A percentile compares a stretch with the other conserved stretches of the same genome.
Conservation (phyloP, 345 rosid genomes). For the Capsella bursapastoris region DNA sequence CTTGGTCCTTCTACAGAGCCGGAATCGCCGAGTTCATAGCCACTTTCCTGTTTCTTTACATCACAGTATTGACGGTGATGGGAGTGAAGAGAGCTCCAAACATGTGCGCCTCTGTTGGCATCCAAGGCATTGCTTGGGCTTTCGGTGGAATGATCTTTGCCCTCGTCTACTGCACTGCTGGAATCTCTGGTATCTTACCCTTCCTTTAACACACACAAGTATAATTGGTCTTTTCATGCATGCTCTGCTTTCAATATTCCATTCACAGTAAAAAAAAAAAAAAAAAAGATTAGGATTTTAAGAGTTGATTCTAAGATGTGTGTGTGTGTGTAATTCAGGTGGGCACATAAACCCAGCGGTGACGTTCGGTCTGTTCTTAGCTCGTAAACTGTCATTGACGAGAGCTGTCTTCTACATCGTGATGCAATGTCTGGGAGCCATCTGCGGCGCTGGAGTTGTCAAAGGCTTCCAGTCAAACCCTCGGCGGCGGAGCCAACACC, state of each 20-base stretch:
- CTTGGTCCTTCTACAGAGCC: conserved; percentile 54
- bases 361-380: conserved; percentile 49
- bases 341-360: conserved; percentile 57
- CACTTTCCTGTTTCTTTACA: conserved; percentile 45
- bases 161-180: conserved; percentile 57
- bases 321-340: conserved; percentile 24
- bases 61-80: conserved; percentile 51
- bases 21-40: conserved; percentile 51
- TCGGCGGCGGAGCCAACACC: conserved; percentile 57
- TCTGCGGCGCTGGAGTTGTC: conserved; percentile 55
- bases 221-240: neutral
- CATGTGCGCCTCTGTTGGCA: conserved; percentile 54
- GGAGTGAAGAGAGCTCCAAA: conserved; percentile 48
- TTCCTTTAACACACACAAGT: too few species aligned
- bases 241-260: neutral
- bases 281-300: too few species aligned
- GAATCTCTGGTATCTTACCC: conserved; percentile 46
- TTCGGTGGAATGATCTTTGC: conserved; percentile 60
- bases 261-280: too few species aligned
- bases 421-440: conserved; percentile 54
- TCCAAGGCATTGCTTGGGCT: conserved; percentile 59
- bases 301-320: too few species aligned
- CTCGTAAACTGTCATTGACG: conserved; percentile 46
- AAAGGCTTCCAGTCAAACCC: conserved; percentile 47
- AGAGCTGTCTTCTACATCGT: conserved; percentile 49